Conservation (phyloP, 305 asterid species). For the Plantago lanceolata region DNA sequence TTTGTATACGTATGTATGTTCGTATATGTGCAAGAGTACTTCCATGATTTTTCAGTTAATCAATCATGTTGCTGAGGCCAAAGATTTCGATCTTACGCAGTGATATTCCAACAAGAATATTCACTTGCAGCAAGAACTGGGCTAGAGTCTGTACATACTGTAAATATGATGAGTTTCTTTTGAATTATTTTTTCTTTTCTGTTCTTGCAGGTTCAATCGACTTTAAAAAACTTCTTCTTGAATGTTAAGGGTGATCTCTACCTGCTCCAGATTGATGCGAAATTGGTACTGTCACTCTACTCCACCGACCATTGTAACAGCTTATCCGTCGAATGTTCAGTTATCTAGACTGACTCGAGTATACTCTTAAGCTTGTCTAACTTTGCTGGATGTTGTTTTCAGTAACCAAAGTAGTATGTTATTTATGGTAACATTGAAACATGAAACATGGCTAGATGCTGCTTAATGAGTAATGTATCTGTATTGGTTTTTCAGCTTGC, state of each 20-base stretch:
- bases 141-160: not conserved
- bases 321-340: too few species aligned
- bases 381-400: too few species aligned
- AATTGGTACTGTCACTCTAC: constrained; percentile 38
- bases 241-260: constrained; percentile 49
- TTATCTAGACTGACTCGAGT: not conserved
- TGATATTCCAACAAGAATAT: too few species aligned
- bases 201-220: constrained; percentile 58
- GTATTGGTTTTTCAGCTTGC: constrained; percentile 59
- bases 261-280: constrained; percentile 67
- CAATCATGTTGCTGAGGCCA: too few species aligned
- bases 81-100: too few species aligned
- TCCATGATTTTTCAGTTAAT: too few species aligned
- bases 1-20: too few species aligned
- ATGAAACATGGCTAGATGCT: too few species aligned
- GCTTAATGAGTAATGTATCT: not conserved
- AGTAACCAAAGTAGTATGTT: too few species aligned
- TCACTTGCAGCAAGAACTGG: not conserved
- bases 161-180: not conserved
- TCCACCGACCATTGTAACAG: constrained; percentile 2
- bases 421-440: too few species aligned
- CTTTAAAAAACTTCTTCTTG: constrained; percentile 56
- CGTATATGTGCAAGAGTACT: too few species aligned
- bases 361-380: too few species aligned
- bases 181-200: not conserved